Evolutionary conservation across 495 filamentous ascomycete species (phyloP), one percentile per base, ranked within the genome.

Genomic region (Neurospora sp.): DNA sequence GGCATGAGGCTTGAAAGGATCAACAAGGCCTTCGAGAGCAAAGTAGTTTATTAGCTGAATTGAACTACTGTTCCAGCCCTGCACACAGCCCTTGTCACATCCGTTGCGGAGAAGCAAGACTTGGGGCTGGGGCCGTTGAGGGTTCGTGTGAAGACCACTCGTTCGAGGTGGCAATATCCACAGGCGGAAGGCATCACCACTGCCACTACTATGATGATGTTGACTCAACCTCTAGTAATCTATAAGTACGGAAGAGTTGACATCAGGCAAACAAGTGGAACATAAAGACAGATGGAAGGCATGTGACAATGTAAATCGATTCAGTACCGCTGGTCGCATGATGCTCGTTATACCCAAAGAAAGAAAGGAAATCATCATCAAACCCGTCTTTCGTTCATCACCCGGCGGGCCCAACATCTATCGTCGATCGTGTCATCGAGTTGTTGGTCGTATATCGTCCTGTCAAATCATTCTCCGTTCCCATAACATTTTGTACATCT

Each of bases 121-220:
- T 22, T 22, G 22, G 22, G 22, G 22, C 22, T 22, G 22, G 22
- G 22, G 1, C 22, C 22, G 22, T 22, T 22, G 22, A 22, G 22
- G 27, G 27, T 31, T 31, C 27, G 42, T 44, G 42, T 44, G 6
- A 44, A 44, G 3, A 44, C 42, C 7, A n/a, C 42, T n/a, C 42
- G 18, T 44, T n/a, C 42, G 16, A 44, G 7, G 2, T 18, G 42
- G 3, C 0, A 44, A n/a, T 44, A n/a, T n/a, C 7, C 6, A 7
- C 16, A 90, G 45, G 89, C 89, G 18, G 86, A 87, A 69, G 80
- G 84, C 72, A 92, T 87, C 44, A 87, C 88, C 0, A 83, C 80
- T 4, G 89, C 90, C 70, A 88, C 82, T 12, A 88, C 89, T 20
- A 85, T 83, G 7, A 89, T 88, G 1, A 91, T n/a, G 85, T 0